Percentiles rank a stretch among this genome's conserved stretches.
Conservation (phyloP, 352 stramenopile genomes). For the Pythium vanterpoolii region DNA sequence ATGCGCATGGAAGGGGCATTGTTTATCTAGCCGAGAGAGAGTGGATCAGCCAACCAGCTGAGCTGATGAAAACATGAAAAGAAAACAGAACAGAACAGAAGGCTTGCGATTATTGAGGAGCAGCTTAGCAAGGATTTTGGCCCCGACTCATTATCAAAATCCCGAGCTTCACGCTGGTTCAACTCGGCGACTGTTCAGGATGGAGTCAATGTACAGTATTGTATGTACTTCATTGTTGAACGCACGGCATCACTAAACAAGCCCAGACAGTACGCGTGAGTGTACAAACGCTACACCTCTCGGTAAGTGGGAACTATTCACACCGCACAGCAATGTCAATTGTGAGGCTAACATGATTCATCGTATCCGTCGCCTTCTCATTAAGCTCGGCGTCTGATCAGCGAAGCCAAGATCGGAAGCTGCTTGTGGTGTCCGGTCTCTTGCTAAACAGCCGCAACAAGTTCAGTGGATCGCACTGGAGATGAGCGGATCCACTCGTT, state of each 20-base stretch:
- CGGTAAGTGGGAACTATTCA: no score
- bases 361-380: no score
- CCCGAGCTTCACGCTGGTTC: not conserved
- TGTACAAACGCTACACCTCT: no score
- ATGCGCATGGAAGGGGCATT: conserved; percentile 6
- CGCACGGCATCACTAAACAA: no score
- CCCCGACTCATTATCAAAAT: not conserved
- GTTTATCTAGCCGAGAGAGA: not conserved
- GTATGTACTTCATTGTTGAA: no score
- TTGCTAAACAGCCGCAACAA: not conserved
- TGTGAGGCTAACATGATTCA: no score
- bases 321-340: no score
- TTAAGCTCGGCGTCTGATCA: not conserved
- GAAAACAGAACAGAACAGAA: not conserved
- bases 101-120: not conserved
- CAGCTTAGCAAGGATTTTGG: not conserved
- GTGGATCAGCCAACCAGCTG: not conserved
- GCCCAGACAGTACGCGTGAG: no score
- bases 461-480: not conserved
- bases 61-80: not conserved
- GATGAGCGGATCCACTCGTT: conserved; percentile 19
- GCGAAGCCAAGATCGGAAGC: not conserved
- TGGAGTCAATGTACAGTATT: no score
- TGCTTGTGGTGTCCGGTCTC: not conserved
- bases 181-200: no score